A percentile compares a stretch with the other conserved stretches of the same genome.
phyloP scores from a whole-genome alignment of 2,329 filamentous ascomycete genomes.

The Dothideomycetidae sp. region DNA sequence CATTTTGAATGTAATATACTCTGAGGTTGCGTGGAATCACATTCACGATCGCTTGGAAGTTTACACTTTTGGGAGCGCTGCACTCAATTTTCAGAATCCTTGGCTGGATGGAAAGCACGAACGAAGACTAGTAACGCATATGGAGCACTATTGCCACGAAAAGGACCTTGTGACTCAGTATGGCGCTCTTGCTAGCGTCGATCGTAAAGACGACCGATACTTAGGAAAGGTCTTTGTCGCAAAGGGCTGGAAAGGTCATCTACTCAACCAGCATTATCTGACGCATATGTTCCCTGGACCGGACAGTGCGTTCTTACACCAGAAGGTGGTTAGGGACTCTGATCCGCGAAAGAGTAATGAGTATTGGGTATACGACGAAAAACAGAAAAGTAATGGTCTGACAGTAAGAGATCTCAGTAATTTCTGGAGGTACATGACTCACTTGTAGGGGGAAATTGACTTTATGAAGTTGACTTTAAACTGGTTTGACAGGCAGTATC shows the following conservation, averaged over 20 bases:
- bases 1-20: slow-evolving; percentile 62
- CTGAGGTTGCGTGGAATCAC: slow-evolving; percentile 52
- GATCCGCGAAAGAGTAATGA: neutral
- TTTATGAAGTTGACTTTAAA: neutral
- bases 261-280: slow-evolving; percentile 44
- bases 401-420: slow-evolving; percentile 5
- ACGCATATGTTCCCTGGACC: slow-evolving; percentile 40
- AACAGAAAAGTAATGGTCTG: neutral
- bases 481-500: too few species aligned
- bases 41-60: slow-evolving; percentile 54
- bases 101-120: slow-evolving; percentile 1
- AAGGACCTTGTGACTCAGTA: slow-evolving; percentile 61
- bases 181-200: slow-evolving; percentile 56
- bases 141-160: slow-evolving; percentile 68
- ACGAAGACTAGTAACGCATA: slow-evolving; percentile 45
- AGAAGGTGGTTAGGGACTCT: neutral
- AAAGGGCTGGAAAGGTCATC: slow-evolving; percentile 21
- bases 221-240: slow-evolving; percentile 35
- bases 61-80: slow-evolving; percentile 61
- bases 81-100: slow-evolving; percentile 65
- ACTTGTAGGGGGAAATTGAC: neutral
- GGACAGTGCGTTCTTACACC: slow-evolving; percentile 3
- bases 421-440: slow-evolving; percentile 9
- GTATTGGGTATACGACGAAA: neutral
- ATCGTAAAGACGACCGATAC: slow-evolving; percentile 36